Evolutionary conservation across 306 rosid species (phyloP), one percentile per base, ranked within the genome.

Genomic region (Adenanthera pavonina): DNA sequence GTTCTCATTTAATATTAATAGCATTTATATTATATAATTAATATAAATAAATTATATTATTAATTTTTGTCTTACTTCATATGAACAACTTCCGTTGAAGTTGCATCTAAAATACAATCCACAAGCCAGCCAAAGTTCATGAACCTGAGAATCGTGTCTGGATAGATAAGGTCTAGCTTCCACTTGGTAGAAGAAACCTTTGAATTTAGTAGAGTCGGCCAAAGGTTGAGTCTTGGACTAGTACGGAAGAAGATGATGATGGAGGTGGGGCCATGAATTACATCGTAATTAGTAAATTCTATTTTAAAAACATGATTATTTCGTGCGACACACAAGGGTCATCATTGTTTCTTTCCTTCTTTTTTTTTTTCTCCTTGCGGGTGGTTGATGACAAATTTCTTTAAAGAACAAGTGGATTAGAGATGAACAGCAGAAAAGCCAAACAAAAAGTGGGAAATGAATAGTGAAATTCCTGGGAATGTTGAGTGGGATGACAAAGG

Each of bases 381-480:
- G 48, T 15, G 3, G 20, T 40, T 40, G 71, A 10, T 16, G 48
- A 38, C 71, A 66, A 64, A 14, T 5, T 16, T 17, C 3, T 33
- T 33, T 33, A 14, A 62, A 7, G 2, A 15, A 10, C 15, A 11
- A 25, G 14, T 0, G 3, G 38, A 30, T 30, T 25, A 19, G 0
- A 20, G 64, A 61, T 61, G 41, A 33, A 5, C 41, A 33, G 67
- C 67, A 61, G 43, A 35, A 62, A 14, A 62, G 44, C 3, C 34
- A 3, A 7, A n/a, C 5, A 7, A 38, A 60, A 78, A 73, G 44
- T 40, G 49, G 69, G 20, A 25, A 54, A 54, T 43, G 36, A 81
- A 79, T 59, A 75, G 80, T 75, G 73, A 54, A 75, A 71, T 71
- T 86, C 80, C 80, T 70, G 77, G 82, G 84, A 79, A 86, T 82